Conservation (phyloP, 2,329 filamentous ascomycete species). For the Verruconis gallopava region DNA sequence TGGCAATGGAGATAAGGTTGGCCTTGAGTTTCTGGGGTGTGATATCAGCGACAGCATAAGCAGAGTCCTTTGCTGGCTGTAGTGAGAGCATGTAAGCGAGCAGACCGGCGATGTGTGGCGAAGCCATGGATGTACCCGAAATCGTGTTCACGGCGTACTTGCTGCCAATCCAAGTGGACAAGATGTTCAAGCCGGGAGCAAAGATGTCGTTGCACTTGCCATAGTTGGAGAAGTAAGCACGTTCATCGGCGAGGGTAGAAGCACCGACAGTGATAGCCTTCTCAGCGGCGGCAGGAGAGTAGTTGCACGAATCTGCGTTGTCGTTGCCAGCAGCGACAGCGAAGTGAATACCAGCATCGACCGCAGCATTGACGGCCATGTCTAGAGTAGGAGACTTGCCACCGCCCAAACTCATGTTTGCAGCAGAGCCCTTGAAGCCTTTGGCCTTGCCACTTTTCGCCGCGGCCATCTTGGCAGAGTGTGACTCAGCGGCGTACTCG, state of each 20-base stretch:
- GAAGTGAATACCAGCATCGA: slow-evolving; percentile 87
- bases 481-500: slow-evolving; percentile 77
- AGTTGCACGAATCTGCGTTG: slow-evolving; percentile 98
- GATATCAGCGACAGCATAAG: slow-evolving; percentile 78
- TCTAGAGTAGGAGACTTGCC: slow-evolving; percentile 92
- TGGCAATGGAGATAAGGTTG: slow-evolving; percentile 72
- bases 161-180: slow-evolving; percentile 97
- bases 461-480: slow-evolving; percentile 59
- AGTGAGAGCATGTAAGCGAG: slow-evolving; percentile 97
- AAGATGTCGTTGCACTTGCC: slow-evolving; percentile 99
- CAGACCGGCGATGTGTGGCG: slow-evolving; percentile 90
- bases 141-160: slow-evolving; percentile 96
- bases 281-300: slow-evolving; percentile 85
- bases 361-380: slow-evolving; percentile 84
- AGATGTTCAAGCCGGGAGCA: slow-evolving; percentile 89
- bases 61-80: slow-evolving; percentile 79
- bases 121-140: slow-evolving; percentile 98
- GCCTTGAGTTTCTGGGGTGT: slow-evolving; percentile 91
- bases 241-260: slow-evolving; percentile 83
- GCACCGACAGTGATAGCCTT: slow-evolving; percentile 94
- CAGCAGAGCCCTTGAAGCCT: slow-evolving; percentile 96
- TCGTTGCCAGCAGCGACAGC: slow-evolving; percentile 97
- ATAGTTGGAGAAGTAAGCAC: slow-evolving; percentile 99
- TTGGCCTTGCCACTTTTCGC: slow-evolving; percentile 77
- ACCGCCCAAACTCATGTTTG: slow-evolving; percentile 98